These are phyloP conservation scores for Isochrysis galbana DNA, from an alignment of 78 protist species.

Conservation along the genomic window DNA sequence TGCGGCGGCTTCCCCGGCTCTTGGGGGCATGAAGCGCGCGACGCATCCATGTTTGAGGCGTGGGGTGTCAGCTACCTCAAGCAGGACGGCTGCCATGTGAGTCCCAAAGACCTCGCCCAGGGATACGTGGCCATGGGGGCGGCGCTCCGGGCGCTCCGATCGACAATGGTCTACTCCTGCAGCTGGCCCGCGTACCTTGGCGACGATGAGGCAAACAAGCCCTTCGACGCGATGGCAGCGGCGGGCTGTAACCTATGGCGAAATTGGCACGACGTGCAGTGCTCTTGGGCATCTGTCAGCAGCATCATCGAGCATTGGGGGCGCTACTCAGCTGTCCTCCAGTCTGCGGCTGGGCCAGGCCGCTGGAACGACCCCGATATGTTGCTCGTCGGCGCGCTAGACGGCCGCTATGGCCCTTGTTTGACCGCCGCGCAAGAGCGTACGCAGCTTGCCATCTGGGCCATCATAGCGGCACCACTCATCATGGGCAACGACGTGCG, in stretches of 20 bases:
- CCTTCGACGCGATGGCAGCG: neutral
- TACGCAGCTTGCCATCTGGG: neutral
- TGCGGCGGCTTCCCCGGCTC: conserved; percentile 20
- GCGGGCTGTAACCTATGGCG: conserved; percentile 39
- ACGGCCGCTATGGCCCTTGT: neutral
- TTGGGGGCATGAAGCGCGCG: neutral
- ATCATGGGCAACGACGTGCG: conserved; percentile 36
- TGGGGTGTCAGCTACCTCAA: conserved; percentile 35
- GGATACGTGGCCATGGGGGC: conserved; percentile 13
- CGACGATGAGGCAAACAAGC: neutral
- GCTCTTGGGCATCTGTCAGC: neutral
- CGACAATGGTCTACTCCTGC: conserved; percentile 29
- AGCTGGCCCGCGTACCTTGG: conserved; percentile 33
- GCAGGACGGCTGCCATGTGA: neutral
- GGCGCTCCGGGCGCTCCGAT: neutral
- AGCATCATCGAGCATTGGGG: conserved; percentile 28
- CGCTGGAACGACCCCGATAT: conserved; percentile 6
- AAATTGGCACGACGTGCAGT: conserved; percentile 10
- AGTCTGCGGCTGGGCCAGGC: neutral
- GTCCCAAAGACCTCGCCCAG: neutral
- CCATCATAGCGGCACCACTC: neutral
- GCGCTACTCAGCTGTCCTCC: neutral
- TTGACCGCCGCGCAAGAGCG: neutral
- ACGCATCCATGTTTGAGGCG: neutral
- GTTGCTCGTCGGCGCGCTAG: neutral